Evolutionary conservation across 306 rosid species (phyloP), one percentile per base, ranked within the genome.

Genomic region (Amphicarpaea edgeworthii): DNA sequence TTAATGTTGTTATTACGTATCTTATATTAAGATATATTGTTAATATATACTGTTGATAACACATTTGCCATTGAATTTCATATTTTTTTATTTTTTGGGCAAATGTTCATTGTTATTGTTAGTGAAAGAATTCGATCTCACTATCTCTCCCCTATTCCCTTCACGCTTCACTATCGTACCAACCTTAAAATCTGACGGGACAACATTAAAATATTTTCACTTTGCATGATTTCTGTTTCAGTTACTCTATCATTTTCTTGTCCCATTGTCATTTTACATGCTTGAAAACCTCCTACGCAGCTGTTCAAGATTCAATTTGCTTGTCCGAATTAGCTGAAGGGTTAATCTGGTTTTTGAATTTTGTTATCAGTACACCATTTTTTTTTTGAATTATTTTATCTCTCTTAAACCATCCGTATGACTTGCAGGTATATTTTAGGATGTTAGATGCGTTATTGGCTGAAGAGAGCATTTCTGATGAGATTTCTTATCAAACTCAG

Each of bases 401-500:
- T 77, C 38, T 76, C 75, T 66, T 37, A 79, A 70, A 11, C 73
- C 24, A 68, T 50, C 53, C 24, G 42, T 46, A 82, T 77, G 71
- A 24, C 47, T 70, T 66, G 81, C 91, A 92, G 98, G 92, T 90
- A 42, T 92, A 89, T 78, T 90, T 90, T 81, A 78, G 72, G 72
- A 90, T 90, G 98, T 75, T 90, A 79, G 99, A 95, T 77, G 92
- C 93, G 41, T 57, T 85, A 42, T 69, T 95, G 90, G 93, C 93
- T 16, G 96, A 87, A 79, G 93, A 95, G 85, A 83, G 80, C 78
- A 81, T 83, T 78, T 86, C 91, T 46, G 90, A 86, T 21, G 97
- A 89, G 79, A 72, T 85, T 73, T 57, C 79, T 0, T 74, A 85
- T 58, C 87, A 83, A 89, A 86, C 88, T 77, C 93, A 92, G 97